Evolutionary conservation across 179 eudicot species (phyloP), one percentile per base, ranked within the genome.

Genomic region (Patellifolia procumbens): DNA sequence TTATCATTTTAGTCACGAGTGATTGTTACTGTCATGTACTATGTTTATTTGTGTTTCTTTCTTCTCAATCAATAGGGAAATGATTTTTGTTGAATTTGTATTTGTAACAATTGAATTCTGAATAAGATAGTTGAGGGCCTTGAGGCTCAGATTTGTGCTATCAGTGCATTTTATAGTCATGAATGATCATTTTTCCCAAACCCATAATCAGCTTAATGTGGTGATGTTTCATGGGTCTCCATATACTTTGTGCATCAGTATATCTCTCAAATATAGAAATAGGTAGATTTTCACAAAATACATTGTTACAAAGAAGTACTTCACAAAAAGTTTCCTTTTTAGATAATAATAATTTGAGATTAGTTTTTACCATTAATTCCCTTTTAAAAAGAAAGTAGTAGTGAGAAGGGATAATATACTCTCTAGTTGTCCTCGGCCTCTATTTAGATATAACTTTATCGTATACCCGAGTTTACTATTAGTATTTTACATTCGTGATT

Each of bases 81-180:
- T 22, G 7, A 37, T 59, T 51, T 16, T 29, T 62, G 48, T 78
- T 67, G n/a, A n/a, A n/a, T n/a, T 73, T 73, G 68, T 65, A 74
- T 62, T 78, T 81, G 84, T 78, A 69, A 67, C 79, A 45, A 74
- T 81, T 61, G 76, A 53, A 78, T 78, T 73, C 20, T 74, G 63
- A 82, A 82, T 82, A 82, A 82, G 65, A 64, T 64, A 17, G 31
- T 78, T 61, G 70, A 78, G 51, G 55, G 24, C n/a, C 31, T 78
- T 61, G 70, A 78, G 51, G 55, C 32, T 31, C 26, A 62, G 29
- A 31, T 70, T 67, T 11, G 43, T 60, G 46, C 22, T 65, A 17
- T 12, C 20, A 26, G 46, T 68, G 45, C 61, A 53, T 52, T 71
- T 22, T 17, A 17, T 19, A 7, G 2, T 17, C 19, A 10, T 8